Base-by-base conservation (phyloP, 2,329 filamentous ascomycete genomes). In the Pseudocercospora ulei region DNA sequence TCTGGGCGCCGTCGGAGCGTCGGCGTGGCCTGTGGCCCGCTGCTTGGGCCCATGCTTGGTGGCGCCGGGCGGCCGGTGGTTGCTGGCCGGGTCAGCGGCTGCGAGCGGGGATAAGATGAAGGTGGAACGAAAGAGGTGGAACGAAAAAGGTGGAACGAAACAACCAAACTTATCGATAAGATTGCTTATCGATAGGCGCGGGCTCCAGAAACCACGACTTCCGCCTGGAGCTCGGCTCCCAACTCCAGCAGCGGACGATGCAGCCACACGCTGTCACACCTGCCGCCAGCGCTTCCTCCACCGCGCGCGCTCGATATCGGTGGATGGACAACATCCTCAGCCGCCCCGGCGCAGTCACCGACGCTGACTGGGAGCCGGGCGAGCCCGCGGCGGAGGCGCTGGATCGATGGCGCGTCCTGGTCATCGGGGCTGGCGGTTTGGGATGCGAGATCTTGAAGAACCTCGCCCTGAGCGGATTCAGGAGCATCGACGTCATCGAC, bases 371-470 rank as follows among this genome's bases (percentile, higher is more conserved):
- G 44, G 41, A 65, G 6, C 67, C 68, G 31, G 72, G 66, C 39
- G 64, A 60, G 52, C 68, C 65, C 46, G 68, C 67, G 40, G 70
- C 69, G 53, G 67, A 68, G 44, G 72, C 63, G 44, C 66, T 85
- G 49, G 76, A 82, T 41, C 70, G 70, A 30, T 77, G 82, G 55
- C 90, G 84, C 17, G 46, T 62, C 1, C 46, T 62, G 29, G 59
- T 55, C 22, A 95, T 87, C 51, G 90, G 90, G 41, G 90, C 90
- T 43, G 90, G 90, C 46, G 90, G 90, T 7, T 65, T 98, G 43
- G 90, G 90, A 50, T 98, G 90, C 56, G 90, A 98, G 61, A 93
- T 98, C 28, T 69, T 98, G 36, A 98, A 98, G 68, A 85, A 98
- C 56, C 72, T 98, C 20, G 90, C 90, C 26, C 72, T 98, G 36